Conservation (phyloP, 2,329 filamentous ascomycete genomes). For the Phialophora verrucosa region DNA sequence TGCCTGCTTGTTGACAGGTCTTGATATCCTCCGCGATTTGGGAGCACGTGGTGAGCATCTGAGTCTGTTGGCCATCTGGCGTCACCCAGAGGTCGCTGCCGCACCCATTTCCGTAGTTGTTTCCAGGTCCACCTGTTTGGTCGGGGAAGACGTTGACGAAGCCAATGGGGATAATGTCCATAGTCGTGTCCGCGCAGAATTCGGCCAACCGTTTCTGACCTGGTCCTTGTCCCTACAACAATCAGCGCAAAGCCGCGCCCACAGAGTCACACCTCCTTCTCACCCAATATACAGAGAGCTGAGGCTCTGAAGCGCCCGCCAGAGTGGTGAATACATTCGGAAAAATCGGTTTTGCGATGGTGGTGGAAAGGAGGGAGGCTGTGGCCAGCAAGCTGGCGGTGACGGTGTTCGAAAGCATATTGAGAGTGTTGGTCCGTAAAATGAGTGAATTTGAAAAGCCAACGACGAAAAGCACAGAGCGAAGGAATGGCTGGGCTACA, state of each 20-base stretch:
- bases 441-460: slow-evolving; percentile 19
- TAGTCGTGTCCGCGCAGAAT: slow-evolving; percentile 57
- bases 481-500: slow-evolving; percentile 34
- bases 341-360: slow-evolving; percentile 46
- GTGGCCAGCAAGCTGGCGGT: slow-evolving; percentile 36
- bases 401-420: slow-evolving; percentile 31
- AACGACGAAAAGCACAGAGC: slow-evolving; percentile 28
- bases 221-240: slow-evolving; percentile 57
- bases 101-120: slow-evolving; percentile 65
- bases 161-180: slow-evolving; percentile 63
- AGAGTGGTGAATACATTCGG: slow-evolving; percentile 35
- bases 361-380: slow-evolving; percentile 35
- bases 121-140: slow-evolving; percentile 54
- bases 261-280: slow-evolving; percentile 17
- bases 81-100: slow-evolving; percentile 48
- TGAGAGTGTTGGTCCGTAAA: slow-evolving; percentile 15
- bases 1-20: slow-evolving; percentile 68
- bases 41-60: slow-evolving; percentile 52
- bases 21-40: slow-evolving; percentile 55
- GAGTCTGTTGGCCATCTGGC: slow-evolving; percentile 41
- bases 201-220: slow-evolving; percentile 56
- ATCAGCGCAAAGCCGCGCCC: slow-evolving; percentile 30
- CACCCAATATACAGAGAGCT: slow-evolving; percentile 62
- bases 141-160: slow-evolving; percentile 63
- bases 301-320: slow-evolving; percentile 39